A percentile compares a stretch with the other conserved stretches of the same genome.
These are phyloP conservation scores for Phanerodontia chrysosporium DNA, from an alignment of 768 basidiomycete genomes.

Conservation along the genomic window DNA sequence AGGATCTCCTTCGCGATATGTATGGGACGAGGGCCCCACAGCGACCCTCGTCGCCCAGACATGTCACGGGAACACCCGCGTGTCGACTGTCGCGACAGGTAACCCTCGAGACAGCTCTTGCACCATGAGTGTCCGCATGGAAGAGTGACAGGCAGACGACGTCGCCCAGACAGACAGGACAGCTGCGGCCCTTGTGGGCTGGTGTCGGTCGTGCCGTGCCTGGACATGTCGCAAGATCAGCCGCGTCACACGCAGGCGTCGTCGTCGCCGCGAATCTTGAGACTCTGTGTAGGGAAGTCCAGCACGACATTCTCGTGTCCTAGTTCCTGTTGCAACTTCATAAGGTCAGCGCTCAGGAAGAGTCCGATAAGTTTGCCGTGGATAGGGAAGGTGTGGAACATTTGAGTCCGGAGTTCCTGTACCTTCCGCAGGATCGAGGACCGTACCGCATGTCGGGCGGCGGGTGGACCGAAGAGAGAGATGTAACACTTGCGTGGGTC, in stretches of 20 bases:
- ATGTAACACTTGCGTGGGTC: constrained; percentile 41
- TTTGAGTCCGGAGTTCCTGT: constrained; percentile 37
- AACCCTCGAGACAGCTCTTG: constrained; percentile 52
- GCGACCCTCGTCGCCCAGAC: constrained; percentile 59
- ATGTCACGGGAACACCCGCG: constrained; percentile 67
- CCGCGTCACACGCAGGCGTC: constrained; percentile 38
- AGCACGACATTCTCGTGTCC: constrained; percentile 56
- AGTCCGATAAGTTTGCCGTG: constrained; percentile 39
- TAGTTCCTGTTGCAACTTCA: constrained; percentile 41
- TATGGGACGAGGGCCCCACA: constrained; percentile 58
- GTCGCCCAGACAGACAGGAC: constrained; percentile 70
- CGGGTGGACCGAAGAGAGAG: constrained; percentile 49
- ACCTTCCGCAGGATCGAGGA: constrained; percentile 45
- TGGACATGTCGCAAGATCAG: constrained; percentile 32
- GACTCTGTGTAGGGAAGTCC: constrained; percentile 36
- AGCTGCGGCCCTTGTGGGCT: constrained; percentile 27
- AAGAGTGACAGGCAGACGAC: constrained; percentile 47
- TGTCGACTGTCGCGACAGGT: constrained; percentile 56
- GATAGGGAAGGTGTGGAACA: constrained; percentile 42
- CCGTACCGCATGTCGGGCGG: constrained; percentile 37
- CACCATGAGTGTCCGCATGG: constrained; percentile 71
- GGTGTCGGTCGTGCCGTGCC: constrained; percentile 24
- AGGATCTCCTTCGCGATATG: constrained; percentile 46
- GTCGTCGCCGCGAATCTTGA: constrained; percentile 57
- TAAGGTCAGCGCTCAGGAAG: constrained; percentile 45